Evolutionary conservation across 1,284 basidiomycete species (phyloP), one percentile per base, ranked within the genome.

Genomic region (Ustilago vetiveriae): DNA sequence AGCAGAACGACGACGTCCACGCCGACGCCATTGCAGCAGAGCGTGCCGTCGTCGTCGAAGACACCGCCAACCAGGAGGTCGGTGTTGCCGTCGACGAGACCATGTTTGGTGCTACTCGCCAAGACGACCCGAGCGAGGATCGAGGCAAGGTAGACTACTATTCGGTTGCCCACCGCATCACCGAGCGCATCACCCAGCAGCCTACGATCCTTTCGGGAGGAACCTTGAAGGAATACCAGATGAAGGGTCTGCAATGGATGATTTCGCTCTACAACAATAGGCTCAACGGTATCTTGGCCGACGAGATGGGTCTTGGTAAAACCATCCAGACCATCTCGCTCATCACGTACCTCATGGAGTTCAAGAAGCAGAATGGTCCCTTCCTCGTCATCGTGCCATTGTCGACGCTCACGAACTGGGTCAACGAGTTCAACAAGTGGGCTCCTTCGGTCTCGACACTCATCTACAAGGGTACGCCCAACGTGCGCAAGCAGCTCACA

Each of bases 81-180:
- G 79, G 76, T 29, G 72, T 72, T 13, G 78, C 90, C 0, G 88
- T 91, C 5, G 90, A 88, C 69, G 94, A 97, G 84, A 89, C 89
- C 27, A 94, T 91, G 47, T 97, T 96, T 76, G 93, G 93, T 58
- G 94, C 92, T 0, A 87, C 90, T 76, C 86, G 90, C 43, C 84
- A 85, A 35, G 86, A 86, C 45, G 85, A 90, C 39, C 88, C 89
- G 35, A 83, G 84, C 32, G 89, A 90, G 32, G 84, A 83, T 40
- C 68, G 73, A 22, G 74, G 75, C 75, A 97, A 91, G 85, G 88
- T 94, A 51, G 96, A 98, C 82, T 98, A 98, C 84, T 98, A 98
- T 79, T 92, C 92, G 14, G 92, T 98, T 46, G 94, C 96, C 1
- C 96, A 98, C 83, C 87, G 89, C 68, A 91, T 94, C 77, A 90